Evolutionary conservation across 352 stramenopile genomes (phyloP).

Genomic region (Phytophthora quininea): DNA sequence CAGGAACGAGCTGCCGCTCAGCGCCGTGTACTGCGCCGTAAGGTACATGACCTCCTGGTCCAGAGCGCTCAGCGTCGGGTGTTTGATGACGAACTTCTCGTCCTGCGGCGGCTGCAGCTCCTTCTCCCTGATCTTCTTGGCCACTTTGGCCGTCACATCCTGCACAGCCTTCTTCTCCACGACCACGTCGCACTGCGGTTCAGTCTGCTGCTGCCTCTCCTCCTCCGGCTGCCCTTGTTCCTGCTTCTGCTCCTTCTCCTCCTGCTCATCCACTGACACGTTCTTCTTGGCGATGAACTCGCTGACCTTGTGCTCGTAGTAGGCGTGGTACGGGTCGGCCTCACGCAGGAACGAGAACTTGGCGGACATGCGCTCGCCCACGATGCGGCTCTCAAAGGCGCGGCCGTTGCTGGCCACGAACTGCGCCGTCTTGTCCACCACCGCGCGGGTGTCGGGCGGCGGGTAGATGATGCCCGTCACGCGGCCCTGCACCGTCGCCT

Average conservation of each 20-base stretch:
- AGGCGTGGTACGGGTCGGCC: conserved; percentile 96
- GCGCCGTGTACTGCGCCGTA: conserved; percentile 97
- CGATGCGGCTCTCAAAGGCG: conserved; percentile 98
- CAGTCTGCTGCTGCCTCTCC: conserved; percentile 10
- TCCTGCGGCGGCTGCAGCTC: conserved; percentile 64
- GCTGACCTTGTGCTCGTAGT: conserved; percentile 98
- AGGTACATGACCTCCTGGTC: conserved; percentile 99
- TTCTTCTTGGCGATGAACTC: conserved; percentile 73
- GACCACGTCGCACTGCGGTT: conserved; percentile 54
- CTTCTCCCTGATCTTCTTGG: conserved; percentile 94
- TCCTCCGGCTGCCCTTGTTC: conserved; percentile 19
- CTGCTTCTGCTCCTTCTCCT: conserved; percentile 36
- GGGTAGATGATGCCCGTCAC: conserved; percentile 96
- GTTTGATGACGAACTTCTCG: conserved; percentile 87
- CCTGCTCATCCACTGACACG: conserved; percentile 14
- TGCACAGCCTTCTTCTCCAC: conserved; percentile 89
- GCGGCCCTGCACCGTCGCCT: conserved; percentile 64
- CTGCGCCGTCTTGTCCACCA: conserved; percentile 98
- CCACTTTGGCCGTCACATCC: conserved; percentile 78
- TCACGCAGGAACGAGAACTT: conserved; percentile 98
- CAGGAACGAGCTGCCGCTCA: conserved; percentile 96
- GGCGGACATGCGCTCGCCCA: conserved; percentile 93
- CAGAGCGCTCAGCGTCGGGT: conserved; percentile 89
- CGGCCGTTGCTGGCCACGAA: conserved; percentile 98
- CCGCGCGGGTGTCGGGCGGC: conserved; percentile 96